Evolutionary conservation across 192 early-diverging fungal genomes (phyloP).

Genomic region (Lobosporangium transversale): DNA sequence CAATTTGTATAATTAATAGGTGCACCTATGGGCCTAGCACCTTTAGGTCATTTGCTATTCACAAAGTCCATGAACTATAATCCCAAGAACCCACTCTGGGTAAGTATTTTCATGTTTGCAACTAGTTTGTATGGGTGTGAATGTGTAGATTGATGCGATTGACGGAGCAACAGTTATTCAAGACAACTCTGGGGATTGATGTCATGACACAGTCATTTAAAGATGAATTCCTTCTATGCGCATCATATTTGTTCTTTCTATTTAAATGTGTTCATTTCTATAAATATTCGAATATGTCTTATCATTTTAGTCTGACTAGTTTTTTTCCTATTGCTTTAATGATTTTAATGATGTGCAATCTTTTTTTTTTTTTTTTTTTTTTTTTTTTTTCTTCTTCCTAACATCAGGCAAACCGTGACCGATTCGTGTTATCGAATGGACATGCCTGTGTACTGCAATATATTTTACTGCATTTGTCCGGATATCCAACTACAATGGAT

Average conservation of each 20-base stretch:
- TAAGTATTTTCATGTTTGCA: constrained; percentile 43
- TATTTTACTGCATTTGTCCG: constrained; percentile 86
- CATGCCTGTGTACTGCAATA: constrained; percentile 97
- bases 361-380: neutral
- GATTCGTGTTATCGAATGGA: constrained; percentile 97
- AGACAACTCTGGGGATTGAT: no score
- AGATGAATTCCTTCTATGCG: no score
- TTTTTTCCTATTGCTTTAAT: no score
- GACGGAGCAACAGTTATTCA: no score
- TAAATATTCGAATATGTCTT: constrained; percentile 1
- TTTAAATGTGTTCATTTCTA: neutral
- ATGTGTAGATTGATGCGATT: no score
- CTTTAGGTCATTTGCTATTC: constrained; percentile 92
- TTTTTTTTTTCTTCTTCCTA: neutral
- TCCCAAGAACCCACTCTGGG: constrained; percentile 92
- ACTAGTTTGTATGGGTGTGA: no score
- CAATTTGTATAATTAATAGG: constrained; percentile 48
- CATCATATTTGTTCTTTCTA: no score
- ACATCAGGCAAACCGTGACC: constrained; percentile 87
- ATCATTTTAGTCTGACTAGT: no score
- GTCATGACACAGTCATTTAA: no score
- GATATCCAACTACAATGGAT: constrained; percentile 87
- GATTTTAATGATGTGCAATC: neutral
- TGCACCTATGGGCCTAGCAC: constrained; percentile 97
- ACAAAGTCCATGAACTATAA: constrained; percentile 83